Evolutionary conservation across 2,329 filamentous ascomycete genomes (phyloP).

Genomic region (Xylaria arbuscula): DNA sequence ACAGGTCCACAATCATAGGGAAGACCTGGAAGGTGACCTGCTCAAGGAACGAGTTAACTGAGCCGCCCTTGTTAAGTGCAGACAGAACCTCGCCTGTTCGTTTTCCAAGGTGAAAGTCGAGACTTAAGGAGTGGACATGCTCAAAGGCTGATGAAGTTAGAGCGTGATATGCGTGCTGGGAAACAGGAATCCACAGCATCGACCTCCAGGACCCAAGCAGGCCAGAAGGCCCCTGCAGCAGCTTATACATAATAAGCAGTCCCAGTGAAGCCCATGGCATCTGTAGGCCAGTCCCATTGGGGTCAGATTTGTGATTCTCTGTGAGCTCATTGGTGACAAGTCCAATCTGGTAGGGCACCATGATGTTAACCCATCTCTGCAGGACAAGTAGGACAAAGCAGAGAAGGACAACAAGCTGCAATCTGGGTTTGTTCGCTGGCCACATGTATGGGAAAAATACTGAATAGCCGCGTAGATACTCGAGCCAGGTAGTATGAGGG

Average conservation of each 20-base stretch:
- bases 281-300: conserved; percentile 60
- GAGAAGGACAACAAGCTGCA: conserved; percentile 82
- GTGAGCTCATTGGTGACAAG: conserved; percentile 78
- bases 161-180: conserved; percentile 95
- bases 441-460: conserved; percentile 97
- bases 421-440: conserved; percentile 79
- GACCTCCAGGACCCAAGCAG: conserved; percentile 84
- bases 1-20: conserved; percentile 92
- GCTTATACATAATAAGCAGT: conserved; percentile 80
- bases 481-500: conserved; percentile 92
- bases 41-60: conserved; percentile 96
- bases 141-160: conserved; percentile 96
- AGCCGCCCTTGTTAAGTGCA: conserved; percentile 93
- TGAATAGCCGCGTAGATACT: conserved; percentile 91
- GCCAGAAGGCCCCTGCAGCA: conserved; percentile 89
- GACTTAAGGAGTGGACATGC: conserved; percentile 92
- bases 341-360: conserved; percentile 86
- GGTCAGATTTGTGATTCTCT: conserved; percentile 44
- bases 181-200: conserved; percentile 94
- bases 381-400: conserved; percentile 84
- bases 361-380: conserved; percentile 85
- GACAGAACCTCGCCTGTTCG: conserved; percentile 96
- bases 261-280: conserved; percentile 81
- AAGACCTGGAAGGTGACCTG: conserved; percentile 96
- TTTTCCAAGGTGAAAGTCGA: conserved; percentile 97